Evolutionary conservation across 192 early-diverging fungal species (phyloP).

Genomic region (Coemansia aciculifera): DNA sequence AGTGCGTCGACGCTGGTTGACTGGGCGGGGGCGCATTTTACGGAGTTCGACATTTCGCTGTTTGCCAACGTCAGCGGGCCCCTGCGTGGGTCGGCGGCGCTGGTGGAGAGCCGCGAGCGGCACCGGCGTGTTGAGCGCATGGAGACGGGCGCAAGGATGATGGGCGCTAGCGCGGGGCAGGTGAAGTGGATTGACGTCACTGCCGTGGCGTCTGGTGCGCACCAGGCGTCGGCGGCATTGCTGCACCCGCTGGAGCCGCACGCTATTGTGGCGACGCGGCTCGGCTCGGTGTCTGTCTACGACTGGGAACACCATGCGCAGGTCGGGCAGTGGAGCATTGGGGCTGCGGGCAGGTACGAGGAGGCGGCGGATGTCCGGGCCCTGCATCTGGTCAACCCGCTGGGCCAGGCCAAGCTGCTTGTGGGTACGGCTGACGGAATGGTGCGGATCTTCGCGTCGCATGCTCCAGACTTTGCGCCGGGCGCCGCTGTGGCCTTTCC

Average conservation of each 20-base stretch:
- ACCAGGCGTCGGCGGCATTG: slow-evolving; percentile 28
- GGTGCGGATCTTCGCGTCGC: slow-evolving; percentile 51
- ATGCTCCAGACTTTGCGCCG: slow-evolving; percentile 41
- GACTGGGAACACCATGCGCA: slow-evolving; percentile 52
- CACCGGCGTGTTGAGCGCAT: slow-evolving; percentile 31
- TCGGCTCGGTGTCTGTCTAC: slow-evolving; percentile 56
- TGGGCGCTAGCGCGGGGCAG: slow-evolving; percentile 20
- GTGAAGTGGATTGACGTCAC: slow-evolving; percentile 48
- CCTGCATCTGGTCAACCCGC: slow-evolving; percentile 89
- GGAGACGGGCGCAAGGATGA: slow-evolving; percentile 28
- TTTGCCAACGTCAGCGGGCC: slow-evolving; percentile 48
- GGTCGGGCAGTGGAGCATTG: slow-evolving; percentile 36
- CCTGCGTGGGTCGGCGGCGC: slow-evolving; percentile 41
- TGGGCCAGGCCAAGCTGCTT: slow-evolving; percentile 80
- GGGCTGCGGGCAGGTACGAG: not conserved
- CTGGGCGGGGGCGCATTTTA: slow-evolving; percentile 54
- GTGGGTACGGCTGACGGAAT: slow-evolving; percentile 50
- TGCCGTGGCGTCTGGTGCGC: slow-evolving; percentile 16
- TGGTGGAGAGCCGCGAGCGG: slow-evolving; percentile 50
- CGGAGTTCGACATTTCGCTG: slow-evolving; percentile 53
- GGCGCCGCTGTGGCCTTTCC: slow-evolving; percentile 25
- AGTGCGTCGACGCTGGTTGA: slow-evolving; percentile 46
- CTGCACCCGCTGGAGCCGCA: slow-evolving; percentile 90
- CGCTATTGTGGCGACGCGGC: slow-evolving; percentile 72
- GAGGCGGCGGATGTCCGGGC: slow-evolving; percentile 58